Evolutionary conservation across 108 stramenopile genomes (phyloP).

Genomic region (Cyclostephanos tholiformis): DNA sequence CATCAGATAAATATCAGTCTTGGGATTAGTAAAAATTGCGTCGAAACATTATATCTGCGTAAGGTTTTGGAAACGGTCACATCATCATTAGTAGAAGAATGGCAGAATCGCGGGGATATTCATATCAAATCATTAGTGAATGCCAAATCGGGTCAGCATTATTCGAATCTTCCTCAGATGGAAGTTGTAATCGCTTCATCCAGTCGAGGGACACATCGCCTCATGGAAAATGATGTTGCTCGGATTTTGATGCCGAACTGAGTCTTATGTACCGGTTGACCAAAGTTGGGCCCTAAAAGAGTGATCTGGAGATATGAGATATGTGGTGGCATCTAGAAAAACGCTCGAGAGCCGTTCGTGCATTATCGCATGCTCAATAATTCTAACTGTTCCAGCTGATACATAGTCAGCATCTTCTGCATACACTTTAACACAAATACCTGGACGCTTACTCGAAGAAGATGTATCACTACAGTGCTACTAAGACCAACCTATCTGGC

Average conservation of each 20-base stretch:
- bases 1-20: neutral
- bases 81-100: slow-evolving; percentile 33
- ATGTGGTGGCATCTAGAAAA: too few relatives aligned
- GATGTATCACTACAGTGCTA: too few relatives aligned
- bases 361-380: too few relatives aligned
- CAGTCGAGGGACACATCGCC: slow-evolving; percentile 34
- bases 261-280: neutral
- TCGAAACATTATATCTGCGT: slow-evolving; percentile 13
- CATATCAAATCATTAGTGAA: neutral
- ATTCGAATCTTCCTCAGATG: slow-evolving; percentile 25
- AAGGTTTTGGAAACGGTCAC: slow-evolving; percentile 15
- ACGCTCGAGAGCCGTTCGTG: too few relatives aligned
- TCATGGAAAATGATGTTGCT: slow-evolving; percentile 27
- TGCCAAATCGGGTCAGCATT: neutral
- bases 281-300: neutral
- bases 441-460: too few relatives aligned
- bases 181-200: slow-evolving; percentile 42
- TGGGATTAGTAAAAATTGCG: neutral
- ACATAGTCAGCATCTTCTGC: too few relatives aligned
- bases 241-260: slow-evolving; percentile 12
- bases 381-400: too few relatives aligned
- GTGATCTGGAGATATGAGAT: too few relatives aligned
- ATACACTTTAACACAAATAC: too few relatives aligned
- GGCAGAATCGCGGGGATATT: slow-evolving; percentile 23
- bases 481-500: too few relatives aligned